phyloP scores from a whole-genome alignment of 1,139 yeast species.

The Candida sojae region DNA sequence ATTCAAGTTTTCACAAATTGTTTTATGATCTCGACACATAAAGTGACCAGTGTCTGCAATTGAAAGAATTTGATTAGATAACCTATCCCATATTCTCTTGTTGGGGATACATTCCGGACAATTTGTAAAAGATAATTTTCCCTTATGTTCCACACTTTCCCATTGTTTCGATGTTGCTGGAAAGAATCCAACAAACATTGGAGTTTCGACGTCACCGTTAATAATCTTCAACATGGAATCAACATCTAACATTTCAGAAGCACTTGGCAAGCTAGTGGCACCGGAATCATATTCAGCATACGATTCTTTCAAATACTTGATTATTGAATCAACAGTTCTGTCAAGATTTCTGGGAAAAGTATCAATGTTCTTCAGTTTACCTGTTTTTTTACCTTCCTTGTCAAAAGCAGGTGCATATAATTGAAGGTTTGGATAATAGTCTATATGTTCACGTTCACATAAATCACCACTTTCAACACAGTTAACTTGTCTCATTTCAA shows the following conservation, averaged over 20 bases:
- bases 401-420: constrained; percentile 56
- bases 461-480: constrained; percentile 74
- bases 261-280: constrained; percentile 36
- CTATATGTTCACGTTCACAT: constrained; percentile 60
- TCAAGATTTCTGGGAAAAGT: constrained; percentile 48
- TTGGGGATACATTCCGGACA: constrained; percentile 54
- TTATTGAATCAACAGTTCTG: constrained; percentile 50
- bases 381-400: constrained; percentile 25
- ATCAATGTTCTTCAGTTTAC: constrained; percentile 39
- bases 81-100: constrained; percentile 57
- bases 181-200: constrained; percentile 64
- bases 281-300: constrained; percentile 48
- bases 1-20: constrained; percentile 49
- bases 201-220: constrained; percentile 49
- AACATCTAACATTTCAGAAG: constrained; percentile 31
- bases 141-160: constrained; percentile 35
- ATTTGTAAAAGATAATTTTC: constrained; percentile 34
- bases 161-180: constrained; percentile 52
- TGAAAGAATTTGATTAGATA: constrained; percentile 49
- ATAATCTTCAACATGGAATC: constrained; percentile 41
- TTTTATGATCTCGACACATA: constrained; percentile 53
- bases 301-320: constrained; percentile 54
- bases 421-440: constrained; percentile 58
- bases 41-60: constrained; percentile 57
- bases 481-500: constrained; percentile 67